phyloP scores from a whole-genome alignment of 805 yeast genomes.

The Teunomyces pallodes region DNA sequence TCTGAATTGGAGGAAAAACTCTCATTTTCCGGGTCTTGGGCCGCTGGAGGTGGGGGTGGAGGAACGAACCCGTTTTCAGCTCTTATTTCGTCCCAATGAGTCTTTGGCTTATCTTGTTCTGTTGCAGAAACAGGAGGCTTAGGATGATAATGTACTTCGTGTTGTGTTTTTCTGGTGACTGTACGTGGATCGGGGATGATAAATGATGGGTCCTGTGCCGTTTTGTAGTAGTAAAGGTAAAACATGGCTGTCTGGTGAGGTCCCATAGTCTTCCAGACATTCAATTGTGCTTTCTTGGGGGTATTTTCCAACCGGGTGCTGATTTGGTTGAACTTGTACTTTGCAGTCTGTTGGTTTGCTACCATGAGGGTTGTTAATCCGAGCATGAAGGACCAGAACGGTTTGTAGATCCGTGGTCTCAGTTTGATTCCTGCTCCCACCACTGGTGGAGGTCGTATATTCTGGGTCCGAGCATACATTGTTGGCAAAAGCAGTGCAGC shows the following conservation, averaged over 20 bases:
- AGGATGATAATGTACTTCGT: conserved; percentile 25
- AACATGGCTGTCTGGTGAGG: conserved; percentile 35
- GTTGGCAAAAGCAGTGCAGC: conserved; percentile 32
- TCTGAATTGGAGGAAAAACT: not conserved
- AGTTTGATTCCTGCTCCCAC: conserved; percentile 3
- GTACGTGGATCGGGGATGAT: conserved; percentile 25
- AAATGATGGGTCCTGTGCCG: conserved; percentile 19
- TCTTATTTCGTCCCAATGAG: conserved; percentile 39
- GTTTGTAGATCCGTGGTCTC: conserved; percentile 24
- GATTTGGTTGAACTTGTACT: conserved; percentile 21
- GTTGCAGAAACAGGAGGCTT: not conserved
- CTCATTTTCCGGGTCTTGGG: not conserved
- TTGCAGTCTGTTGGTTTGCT: conserved; percentile 23
- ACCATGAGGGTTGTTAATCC: conserved; percentile 27
- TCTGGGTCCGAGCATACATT: conserved; percentile 13
- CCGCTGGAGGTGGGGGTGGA: not conserved
- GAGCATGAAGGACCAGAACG: conserved; percentile 30
- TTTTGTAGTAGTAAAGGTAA: conserved; percentile 22
- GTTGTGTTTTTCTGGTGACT: conserved; percentile 22
- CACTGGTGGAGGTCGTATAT: conserved; percentile 3
- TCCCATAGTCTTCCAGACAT: conserved; percentile 38
- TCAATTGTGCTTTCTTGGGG: conserved; percentile 14
- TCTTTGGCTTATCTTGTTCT: conserved; percentile 1
- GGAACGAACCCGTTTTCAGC: conserved; percentile 26
- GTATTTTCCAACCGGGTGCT: conserved; percentile 14